Evolutionary conservation across 73 alveolate species (phyloP), one percentile per base, ranked within the genome.

Genomic region (Paraurostyla sp.): DNA sequence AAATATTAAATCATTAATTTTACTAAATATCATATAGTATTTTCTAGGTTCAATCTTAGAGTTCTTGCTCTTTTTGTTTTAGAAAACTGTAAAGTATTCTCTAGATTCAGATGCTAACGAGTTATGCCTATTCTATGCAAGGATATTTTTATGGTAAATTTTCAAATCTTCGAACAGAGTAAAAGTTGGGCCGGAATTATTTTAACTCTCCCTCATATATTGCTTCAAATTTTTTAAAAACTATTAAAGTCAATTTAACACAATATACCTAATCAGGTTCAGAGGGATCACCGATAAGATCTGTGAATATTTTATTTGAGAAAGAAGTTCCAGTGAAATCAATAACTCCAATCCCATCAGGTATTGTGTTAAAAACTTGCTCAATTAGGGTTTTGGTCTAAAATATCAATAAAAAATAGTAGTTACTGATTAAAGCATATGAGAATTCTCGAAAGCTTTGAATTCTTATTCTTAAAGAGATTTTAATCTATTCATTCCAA

Each of bases 321-420:
- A 73, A 73, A 45, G 86, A 48, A 43, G 86, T 73, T 20, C 86
- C 86, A 2, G 43, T 43, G 18, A 73, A 73, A 29, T 73, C 86
- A 33, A 73, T 73, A 11, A 73, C 86, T 6, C 86, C 86, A 0
- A 73, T 73, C 20, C 86, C 86, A 73, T 73, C 86, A 0, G 86
- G 86, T 20, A 73, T 36, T 49, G 86, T 73, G 30, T 41, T 73
- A 36, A 73, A 73, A 13, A 73, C 46, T 73, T 73, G 30, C 32
- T 48, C 71, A 45, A 73, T 73, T 15, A 73, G 32, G 20, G n/a
- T 48, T 73, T 73, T 43, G 52, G 71, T 73, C 86, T 73, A 73
- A 23, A 73, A 2, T 32, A 15, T 32, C 35, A 13, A 45, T 11
- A 48, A 68, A 35, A 68, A 18, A 6, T 48, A 33, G 6, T 16